Base-by-base conservation (phyloP, 192 early-diverging fungal species). In the Entomortierella beljakovae region DNA sequence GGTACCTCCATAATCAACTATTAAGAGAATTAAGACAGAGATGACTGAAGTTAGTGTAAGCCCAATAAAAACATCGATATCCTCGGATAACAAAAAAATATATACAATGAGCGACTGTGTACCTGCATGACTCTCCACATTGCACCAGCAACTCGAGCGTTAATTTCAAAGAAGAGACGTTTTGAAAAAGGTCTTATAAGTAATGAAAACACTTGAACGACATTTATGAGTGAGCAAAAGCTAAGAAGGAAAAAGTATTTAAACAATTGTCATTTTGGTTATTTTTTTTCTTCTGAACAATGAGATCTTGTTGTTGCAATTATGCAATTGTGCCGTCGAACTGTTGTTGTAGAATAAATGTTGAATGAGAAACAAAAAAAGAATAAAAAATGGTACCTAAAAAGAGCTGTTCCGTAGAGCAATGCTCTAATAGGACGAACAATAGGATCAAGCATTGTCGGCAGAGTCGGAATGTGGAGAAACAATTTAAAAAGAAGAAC, bases 91-190 rank as follows among this genome's bases (percentile, higher is more conserved):
- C 42, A 18, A 43, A 43, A 43, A 43, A 18, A 18, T 18, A 8
- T 43, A 18, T 11, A 22, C 35, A 58, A 33, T 3, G 7, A 3
- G 6, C 23, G 52, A 35, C 31, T 42, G 18, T 53, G 42, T 75
- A 82, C 85, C 76, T 88, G 87, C 87, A 88, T 88, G 38, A 83
- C 70, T 42, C 70, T 80, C 87, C 87, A 88, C 67, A 88, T 80
- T 23, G 63, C 69, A 6, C 84, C 84, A 22, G 80, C 79, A 1
- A 86, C 69, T 31, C 77, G 57, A 2, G 87, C 82, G 63, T 88
- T 88, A 34, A 88, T 82, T 43, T 80, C 69, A 63, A 85, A 84
- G 50, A 88, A 76, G 40, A 84, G 68, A 31, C 80, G 59, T 50
- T 75, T 67, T n/a, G 85, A 83, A 63, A 85, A 85, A 0, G 87